A percentile compares a stretch with the other conserved stretches of the same genome.
Conservation (phyloP, 148 eudicot species). For the Tetragonia tetragonoides region DNA sequence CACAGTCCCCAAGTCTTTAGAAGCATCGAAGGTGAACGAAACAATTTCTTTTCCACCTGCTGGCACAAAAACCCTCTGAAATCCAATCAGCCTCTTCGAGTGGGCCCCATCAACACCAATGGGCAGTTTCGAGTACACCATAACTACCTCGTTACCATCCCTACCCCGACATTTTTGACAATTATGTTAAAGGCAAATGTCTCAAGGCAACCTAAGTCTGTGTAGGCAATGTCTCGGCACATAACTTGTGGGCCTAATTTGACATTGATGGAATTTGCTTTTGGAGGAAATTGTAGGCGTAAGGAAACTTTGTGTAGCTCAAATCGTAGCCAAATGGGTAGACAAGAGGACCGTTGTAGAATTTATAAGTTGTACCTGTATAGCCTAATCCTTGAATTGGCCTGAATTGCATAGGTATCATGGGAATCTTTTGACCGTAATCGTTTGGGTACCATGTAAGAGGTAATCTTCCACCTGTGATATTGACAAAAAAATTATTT, state of each 20-base stretch:
- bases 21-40: not conserved
- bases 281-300: not conserved
- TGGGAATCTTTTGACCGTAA: not conserved
- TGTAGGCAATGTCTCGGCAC: not conserved
- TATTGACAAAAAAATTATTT: not conserved
- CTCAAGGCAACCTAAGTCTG: not conserved
- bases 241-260: not conserved
- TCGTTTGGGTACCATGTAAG: not conserved
- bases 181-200: not conserved
- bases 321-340: slow-evolving; percentile 39
- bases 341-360: slow-evolving; percentile 37
- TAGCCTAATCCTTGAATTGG: slow-evolving; percentile 29
- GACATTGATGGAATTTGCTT: not conserved
- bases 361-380: slow-evolving; percentile 42
- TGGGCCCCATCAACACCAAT: not conserved
- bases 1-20: not conserved
- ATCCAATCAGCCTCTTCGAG: not conserved
- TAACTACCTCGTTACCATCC: not conserved
- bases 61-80: not conserved
- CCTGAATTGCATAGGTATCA: slow-evolving; percentile 19
- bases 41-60: not conserved
- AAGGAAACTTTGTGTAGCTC: not conserved
- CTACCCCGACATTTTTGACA: not conserved
- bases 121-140: not conserved
- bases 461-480: not conserved